Evolutionary conservation across 495 filamentous ascomycete genomes (phyloP), one percentile per base, ranked within the genome.

Genomic region (Letharia columbiana): DNA sequence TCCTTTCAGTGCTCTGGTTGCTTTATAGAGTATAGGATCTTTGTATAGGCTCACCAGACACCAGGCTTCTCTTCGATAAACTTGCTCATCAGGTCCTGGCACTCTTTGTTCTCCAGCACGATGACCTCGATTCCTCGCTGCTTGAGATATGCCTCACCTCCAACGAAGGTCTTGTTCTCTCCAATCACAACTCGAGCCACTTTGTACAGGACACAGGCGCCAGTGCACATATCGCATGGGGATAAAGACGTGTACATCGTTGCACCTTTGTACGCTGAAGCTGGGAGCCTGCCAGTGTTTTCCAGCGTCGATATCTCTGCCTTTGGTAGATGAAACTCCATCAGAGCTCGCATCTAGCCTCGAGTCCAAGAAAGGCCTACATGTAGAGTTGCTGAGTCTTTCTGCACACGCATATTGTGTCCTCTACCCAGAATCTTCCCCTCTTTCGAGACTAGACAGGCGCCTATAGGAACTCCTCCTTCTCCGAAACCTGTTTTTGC

Each of bases 191-290:
- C 89, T 4, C 90, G 86, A 62, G 82, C 81, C 49, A 96, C 84
- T 70, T 89, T 88, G 78, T 91, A 94, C 63, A 92, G 80, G 57
- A 95, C 76, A 70, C 88, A 91, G 6, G 91, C 90, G 35, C 90
- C 90, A 18, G 90, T 88, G 80, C 89, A 93, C 90, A 94, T 94
- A 73, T 92, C 87, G 73, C 91, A 96, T 1, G 90, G 91, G 18
- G 90, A 92, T 7, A 95, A 78, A 3, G 91, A 93, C 12, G 90
- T 94, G 75, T 90, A 94, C 87, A 94, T 91, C 7, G 91, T 94
- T 52, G 85, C 80, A 52, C 89, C 87, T 69, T 80, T 76, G 75
- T 92, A 94, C 28, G 83, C 83, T 1, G 82, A 82, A 17, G 87
- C 89, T 47, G 87, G 85, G 49, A 92, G 82, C 62, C 89, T 86